Conservation (phyloP, 495 filamentous ascomycete genomes). For the Aspergillus steynii region DNA sequence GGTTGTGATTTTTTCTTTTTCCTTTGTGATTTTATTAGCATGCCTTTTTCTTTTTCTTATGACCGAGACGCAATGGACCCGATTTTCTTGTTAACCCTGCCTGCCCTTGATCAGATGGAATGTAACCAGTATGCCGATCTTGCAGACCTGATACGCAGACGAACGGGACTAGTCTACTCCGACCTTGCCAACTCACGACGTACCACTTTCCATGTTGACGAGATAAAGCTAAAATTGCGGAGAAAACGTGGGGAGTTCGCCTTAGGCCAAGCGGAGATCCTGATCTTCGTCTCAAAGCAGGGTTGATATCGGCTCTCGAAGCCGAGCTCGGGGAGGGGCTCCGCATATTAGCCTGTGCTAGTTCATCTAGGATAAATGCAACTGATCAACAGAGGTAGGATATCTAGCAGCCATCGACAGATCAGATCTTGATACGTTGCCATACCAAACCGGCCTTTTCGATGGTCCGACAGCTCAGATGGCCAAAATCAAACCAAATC, state of each 20-base stretch:
- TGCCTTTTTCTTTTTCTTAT: background rate
- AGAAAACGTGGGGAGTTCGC: background rate
- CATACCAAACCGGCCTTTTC: too few relatives aligned
- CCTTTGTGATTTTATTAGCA: background rate
- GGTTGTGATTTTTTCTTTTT: slow-evolving; percentile 29
- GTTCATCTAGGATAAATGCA: too few relatives aligned
- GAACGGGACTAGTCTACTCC: background rate
- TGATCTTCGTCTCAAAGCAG: background rate
- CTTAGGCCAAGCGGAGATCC: background rate
- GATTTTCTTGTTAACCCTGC: background rate
- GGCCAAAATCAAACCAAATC: background rate
- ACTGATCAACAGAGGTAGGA: too few relatives aligned
- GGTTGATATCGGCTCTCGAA: background rate
- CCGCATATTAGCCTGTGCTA: too few relatives aligned
- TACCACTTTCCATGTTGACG: background rate
- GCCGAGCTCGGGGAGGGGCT: background rate
- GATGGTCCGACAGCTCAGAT: too few relatives aligned
- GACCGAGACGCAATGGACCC: too few relatives aligned
- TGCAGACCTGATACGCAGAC: background rate
- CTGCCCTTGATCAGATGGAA: background rate
- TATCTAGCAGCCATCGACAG: too few relatives aligned
- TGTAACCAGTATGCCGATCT: background rate
- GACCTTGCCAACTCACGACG: background rate
- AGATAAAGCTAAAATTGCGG: background rate
- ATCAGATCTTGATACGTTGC: too few relatives aligned